Conservation (phyloP, 345 rosid genomes). For the Hibiscus mutabilis region DNA sequence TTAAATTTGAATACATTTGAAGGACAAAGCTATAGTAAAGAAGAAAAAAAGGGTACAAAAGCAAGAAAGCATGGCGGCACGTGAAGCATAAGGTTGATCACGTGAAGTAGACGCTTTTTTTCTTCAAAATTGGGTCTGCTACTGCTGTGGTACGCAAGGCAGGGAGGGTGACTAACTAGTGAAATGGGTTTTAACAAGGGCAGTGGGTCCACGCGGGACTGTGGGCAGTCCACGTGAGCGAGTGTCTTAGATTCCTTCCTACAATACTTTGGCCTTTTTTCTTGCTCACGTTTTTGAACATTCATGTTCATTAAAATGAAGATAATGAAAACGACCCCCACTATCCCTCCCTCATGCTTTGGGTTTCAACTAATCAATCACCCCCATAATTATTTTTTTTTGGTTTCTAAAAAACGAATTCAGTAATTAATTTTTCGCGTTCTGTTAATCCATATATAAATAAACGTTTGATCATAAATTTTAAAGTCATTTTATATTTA, state of each 20-base stretch:
- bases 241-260: constrained; percentile 6
- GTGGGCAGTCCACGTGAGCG: constrained; percentile 38
- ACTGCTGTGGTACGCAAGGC: background rate
- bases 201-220: background rate
- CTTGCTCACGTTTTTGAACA: background rate
- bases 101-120: constrained; percentile 33
- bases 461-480: too few species aligned
- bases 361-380: background rate
- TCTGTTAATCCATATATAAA: too few species aligned
- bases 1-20: too few species aligned
- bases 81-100: constrained; percentile 44
- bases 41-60: constrained; percentile 8
- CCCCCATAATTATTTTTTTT: too few species aligned
- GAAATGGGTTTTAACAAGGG: background rate
- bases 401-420: too few species aligned
- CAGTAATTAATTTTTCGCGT: too few species aligned
- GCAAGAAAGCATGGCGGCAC: constrained; percentile 36
- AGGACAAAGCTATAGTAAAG: background rate
- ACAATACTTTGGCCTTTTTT: too few species aligned
- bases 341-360: too few species aligned
- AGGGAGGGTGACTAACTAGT: background rate
- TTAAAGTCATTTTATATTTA: too few species aligned
- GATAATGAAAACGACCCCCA: constrained; percentile 16
- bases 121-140: background rate
- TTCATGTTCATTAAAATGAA: background rate